phyloP scores from a whole-genome alignment of 2,329 filamentous ascomycete genomes.

The Talaromyces rugulosus region DNA sequence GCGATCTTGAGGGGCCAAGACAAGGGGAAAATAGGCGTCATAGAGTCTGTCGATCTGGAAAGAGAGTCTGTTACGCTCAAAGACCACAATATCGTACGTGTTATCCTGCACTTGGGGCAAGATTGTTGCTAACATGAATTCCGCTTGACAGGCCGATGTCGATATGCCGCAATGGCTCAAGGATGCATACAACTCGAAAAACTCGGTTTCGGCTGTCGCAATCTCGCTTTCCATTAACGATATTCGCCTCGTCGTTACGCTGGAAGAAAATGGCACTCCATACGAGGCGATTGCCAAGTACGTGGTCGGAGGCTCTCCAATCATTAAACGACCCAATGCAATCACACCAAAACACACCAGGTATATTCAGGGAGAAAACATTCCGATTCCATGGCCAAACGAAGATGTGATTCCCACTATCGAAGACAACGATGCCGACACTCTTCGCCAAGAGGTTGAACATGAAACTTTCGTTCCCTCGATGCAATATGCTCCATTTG shows the following conservation, averaged over 20 bases:
- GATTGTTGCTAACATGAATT: not conserved
- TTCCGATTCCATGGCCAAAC: constrained; percentile 70
- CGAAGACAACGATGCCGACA: constrained; percentile 63
- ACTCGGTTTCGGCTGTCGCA: constrained; percentile 46
- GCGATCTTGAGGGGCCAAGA: constrained; percentile 71
- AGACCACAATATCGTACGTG: constrained; percentile 57
- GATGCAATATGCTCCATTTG: constrained; percentile 73
- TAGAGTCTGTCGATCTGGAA: constrained; percentile 54
- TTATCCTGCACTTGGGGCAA: not conserved
- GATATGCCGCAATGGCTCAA: constrained; percentile 35
- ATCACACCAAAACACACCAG: constrained; percentile 40
- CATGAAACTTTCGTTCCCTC: constrained; percentile 72
- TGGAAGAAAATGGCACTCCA: constrained; percentile 63
- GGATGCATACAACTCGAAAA: constrained; percentile 33
- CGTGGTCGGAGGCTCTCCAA: constrained; percentile 53
- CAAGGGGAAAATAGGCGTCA: constrained; percentile 76
- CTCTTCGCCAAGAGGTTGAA: constrained; percentile 70
- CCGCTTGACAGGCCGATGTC: constrained; percentile 35
- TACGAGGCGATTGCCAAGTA: constrained; percentile 70
- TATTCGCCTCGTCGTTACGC: constrained; percentile 75
- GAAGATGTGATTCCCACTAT: constrained; percentile 47
- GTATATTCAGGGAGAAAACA: constrained; percentile 66
- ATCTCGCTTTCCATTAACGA: constrained; percentile 63
- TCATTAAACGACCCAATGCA: constrained; percentile 48
- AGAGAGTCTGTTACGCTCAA: constrained; percentile 59